Conservation (phyloP, 805 yeast genomes). For the Candida tibetensis region DNA sequence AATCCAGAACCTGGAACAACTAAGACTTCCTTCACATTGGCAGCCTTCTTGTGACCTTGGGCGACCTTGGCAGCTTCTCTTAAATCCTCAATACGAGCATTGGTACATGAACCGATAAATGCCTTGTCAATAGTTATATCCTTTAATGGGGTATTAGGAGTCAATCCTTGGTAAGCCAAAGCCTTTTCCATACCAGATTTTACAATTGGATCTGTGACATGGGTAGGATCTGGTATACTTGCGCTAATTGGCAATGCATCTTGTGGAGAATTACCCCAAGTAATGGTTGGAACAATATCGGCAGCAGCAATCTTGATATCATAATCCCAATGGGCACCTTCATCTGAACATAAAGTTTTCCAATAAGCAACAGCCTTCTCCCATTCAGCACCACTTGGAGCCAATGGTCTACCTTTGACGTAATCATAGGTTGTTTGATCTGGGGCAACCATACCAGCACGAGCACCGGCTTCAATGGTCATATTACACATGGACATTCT, state of each 20-base stretch:
- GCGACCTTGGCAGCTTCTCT: slow-evolving; percentile 94
- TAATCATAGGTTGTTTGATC: slow-evolving; percentile 87
- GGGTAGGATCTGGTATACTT: slow-evolving; percentile 85
- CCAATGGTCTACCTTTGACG: slow-evolving; percentile 89
- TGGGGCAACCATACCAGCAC: slow-evolving; percentile 99
- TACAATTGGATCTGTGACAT: slow-evolving; percentile 65
- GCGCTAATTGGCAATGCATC: slow-evolving; percentile 96
- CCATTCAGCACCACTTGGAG: slow-evolving; percentile 94
- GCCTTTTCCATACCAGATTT: slow-evolving; percentile 89
- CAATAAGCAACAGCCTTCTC: slow-evolving; percentile 91
- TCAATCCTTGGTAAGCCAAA: slow-evolving; percentile 85
- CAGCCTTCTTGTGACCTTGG: slow-evolving; percentile 84
- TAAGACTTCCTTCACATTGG: slow-evolving; percentile 73
- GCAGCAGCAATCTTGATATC: slow-evolving; percentile 77
- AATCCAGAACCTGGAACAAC: slow-evolving; percentile 98
- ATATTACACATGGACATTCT: slow-evolving; percentile 99
- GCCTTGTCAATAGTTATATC: slow-evolving; percentile 86
- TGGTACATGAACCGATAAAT: slow-evolving; percentile 97
- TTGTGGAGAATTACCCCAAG: slow-evolving; percentile 99
- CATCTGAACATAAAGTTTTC: slow-evolving; percentile 84
- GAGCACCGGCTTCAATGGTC: slow-evolving; percentile 99
- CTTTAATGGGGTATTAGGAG: slow-evolving; percentile 73
- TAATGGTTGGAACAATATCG: slow-evolving; percentile 92
- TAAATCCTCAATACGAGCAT: slow-evolving; percentile 95
- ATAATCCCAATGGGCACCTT: slow-evolving; percentile 84